Base-by-base conservation (phyloP, 768 basidiomycete species). In the Trametes gibbosa region DNA sequence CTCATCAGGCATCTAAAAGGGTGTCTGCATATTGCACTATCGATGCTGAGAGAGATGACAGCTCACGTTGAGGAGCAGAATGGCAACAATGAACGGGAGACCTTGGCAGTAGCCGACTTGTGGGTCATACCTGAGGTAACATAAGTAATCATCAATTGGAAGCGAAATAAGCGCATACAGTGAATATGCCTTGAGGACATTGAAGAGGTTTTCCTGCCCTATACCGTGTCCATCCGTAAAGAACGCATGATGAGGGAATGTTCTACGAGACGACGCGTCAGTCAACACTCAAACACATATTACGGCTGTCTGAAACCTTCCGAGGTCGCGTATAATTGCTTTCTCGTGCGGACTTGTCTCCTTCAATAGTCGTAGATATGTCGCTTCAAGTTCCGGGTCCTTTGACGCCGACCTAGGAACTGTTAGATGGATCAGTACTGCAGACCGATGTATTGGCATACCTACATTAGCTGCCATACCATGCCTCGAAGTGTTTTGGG, bases 91-190 rank as follows among this genome's bases (percentile, higher is more conserved):
- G 70, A 99, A 99, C 2, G 95, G 95, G 54, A 98, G 75, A 0
- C 97, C 97, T 76, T 99, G 97, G 64, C 95, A 98, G 70, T 99
- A 99, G 9, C 97, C 97, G 5, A 98, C 96, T 73, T 95, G 88
- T 42, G 89, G 78, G 73, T 95, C 92, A 75, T 94, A 90, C 66
- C 93, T 88, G 63, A 34, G 56, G 47, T 23, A 59, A 19, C 10
- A 19, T 51, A 43, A 16, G 27, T 19, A 17, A 37, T 16, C 29
- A 29, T 35, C 35, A 17, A 7, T 3, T 40, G 3, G 14, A 37
- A 24, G 29, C 17, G 39, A 14, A 37, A 10, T 14, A 41, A 5
- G 53, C 48, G 72, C 89, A 68, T 75, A 93, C 86, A 98, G 71
- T 21, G 94, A 97, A 71, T 98, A 99, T 10, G 97, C 97, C 72